phyloP scores from a whole-genome alignment of 345 rosid species.

The Aquilaria yunnanensis region DNA sequence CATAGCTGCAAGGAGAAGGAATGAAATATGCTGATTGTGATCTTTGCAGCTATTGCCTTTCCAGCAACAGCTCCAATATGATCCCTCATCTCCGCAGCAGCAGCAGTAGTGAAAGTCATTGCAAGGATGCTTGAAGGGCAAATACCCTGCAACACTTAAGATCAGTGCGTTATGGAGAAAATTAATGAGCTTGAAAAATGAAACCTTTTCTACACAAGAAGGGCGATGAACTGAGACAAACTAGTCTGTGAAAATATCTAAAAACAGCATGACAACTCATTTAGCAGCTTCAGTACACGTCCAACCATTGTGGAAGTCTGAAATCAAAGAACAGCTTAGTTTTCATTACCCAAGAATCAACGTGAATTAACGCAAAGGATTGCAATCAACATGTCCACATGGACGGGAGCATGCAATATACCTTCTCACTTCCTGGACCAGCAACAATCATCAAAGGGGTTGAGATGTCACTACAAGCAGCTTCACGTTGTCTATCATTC shows the following conservation, averaged over 20 bases:
- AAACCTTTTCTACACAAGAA: background rate
- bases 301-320: slow-evolving; percentile 93
- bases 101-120: slow-evolving; percentile 97
- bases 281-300: slow-evolving; percentile 62
- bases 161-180: no score
- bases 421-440: slow-evolving; percentile 46
- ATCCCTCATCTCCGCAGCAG: slow-evolving; percentile 92
- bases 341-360: slow-evolving; percentile 7
- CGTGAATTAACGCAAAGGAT: slow-evolving; percentile 1
- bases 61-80: slow-evolving; percentile 32
- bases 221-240: background rate
- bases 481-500: slow-evolving; percentile 77
- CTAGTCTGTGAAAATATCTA: background rate
- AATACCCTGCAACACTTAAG: slow-evolving; percentile 43
- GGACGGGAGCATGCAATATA: slow-evolving; percentile 12
- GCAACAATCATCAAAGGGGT: no score
- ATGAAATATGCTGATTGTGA: slow-evolving; percentile 21
- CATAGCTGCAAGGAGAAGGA: slow-evolving; percentile 92
- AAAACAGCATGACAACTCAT: slow-evolving; percentile 42
- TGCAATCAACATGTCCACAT: background rate
- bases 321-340: background rate
- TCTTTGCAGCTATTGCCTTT: no score
- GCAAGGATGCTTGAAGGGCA: slow-evolving; percentile 82
- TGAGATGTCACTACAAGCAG: slow-evolving; percentile 27
- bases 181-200: no score